phyloP scores from a whole-genome alignment of 352 stramenopile species.

The Aphanomyces cochlioides region DNA sequence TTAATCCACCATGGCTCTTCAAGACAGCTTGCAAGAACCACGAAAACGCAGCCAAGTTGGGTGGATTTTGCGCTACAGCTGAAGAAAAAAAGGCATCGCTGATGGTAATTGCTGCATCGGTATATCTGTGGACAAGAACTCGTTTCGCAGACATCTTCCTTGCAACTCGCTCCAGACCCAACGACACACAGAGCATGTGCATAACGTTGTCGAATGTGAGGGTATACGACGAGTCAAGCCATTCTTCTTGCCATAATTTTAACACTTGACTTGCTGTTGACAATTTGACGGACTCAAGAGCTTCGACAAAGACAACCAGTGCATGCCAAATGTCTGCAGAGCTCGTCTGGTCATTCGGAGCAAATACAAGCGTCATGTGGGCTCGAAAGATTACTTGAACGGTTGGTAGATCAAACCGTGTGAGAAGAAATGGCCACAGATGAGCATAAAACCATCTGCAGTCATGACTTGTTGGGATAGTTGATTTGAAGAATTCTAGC shows the following conservation, averaged over 20 bases:
- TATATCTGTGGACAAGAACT: not conserved
- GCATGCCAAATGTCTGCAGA: conserved; percentile 2
- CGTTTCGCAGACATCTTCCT: not conserved
- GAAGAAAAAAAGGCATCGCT: not conserved
- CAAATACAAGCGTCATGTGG: conserved; percentile 52
- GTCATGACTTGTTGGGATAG: conserved; percentile 46
- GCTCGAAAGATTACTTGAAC: conserved; percentile 37
- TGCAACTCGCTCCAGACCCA: not conserved
- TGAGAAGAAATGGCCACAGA: conserved; percentile 50
- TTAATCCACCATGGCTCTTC: not conserved
- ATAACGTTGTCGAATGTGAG: conserved; percentile 7
- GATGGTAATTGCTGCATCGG: not conserved
- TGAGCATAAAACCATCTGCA: conserved; percentile 74
- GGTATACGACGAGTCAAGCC: not conserved
- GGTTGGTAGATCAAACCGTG: conserved; percentile 34
- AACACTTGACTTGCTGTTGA: not conserved
- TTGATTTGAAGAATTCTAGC: conserved; percentile 30
- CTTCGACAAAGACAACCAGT: conserved; percentile 10
- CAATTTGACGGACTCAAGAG: not conserved
- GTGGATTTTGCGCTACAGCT: not conserved
- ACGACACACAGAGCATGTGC: conserved; percentile 8
- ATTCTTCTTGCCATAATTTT: not conserved
- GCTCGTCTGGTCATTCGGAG: conserved; percentile 26
- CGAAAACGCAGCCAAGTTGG: not conserved
- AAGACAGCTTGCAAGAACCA: not conserved